Evolutionary conservation across 805 yeast species (phyloP).

Genomic region (Wickerhamiella azyma): DNA sequence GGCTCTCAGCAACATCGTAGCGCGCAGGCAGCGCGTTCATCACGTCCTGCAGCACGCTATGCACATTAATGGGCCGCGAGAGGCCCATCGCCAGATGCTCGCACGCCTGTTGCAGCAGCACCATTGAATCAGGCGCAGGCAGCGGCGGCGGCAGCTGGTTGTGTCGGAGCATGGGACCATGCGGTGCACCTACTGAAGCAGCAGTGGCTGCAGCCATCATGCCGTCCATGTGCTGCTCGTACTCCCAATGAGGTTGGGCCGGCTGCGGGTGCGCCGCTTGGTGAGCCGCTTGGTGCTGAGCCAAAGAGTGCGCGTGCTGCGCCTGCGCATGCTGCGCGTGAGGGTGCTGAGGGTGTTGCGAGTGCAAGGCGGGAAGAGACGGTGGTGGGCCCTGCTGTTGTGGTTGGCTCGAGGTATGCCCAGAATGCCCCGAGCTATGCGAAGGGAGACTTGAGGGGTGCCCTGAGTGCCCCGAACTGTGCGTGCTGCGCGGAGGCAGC

Average conservation of each 20-base stretch:
- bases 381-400: neutral
- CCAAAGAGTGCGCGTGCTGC: neutral
- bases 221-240: neutral
- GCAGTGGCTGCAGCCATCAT: neutral
- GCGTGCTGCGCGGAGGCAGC: too few species aligned
- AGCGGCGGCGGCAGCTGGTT: neutral
- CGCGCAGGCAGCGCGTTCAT: slow-evolving; percentile 1
- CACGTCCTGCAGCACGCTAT: slow-evolving; percentile 2
- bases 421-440: neutral
- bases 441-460: too few species aligned
- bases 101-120: slow-evolving; percentile 4
- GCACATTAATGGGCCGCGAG: slow-evolving; percentile 5
- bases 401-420: neutral
- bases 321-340: neutral
- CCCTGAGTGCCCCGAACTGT: too few species aligned
- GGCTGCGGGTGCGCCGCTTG: slow-evolving; percentile 1
- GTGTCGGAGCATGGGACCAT: neutral
- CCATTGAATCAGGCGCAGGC: neutral
- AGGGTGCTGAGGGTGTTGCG: neutral
- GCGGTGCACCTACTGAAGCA: neutral
- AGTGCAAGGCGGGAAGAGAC: neutral
- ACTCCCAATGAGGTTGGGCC: slow-evolving; percentile 1
- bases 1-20: slow-evolving; percentile 1
- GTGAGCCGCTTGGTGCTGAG: neutral
- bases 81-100: neutral